Evolutionary conservation across 352 stramenopile genomes (phyloP), one percentile per base, ranked within the genome.

Genomic region (Phytopythium ostracodes): DNA sequence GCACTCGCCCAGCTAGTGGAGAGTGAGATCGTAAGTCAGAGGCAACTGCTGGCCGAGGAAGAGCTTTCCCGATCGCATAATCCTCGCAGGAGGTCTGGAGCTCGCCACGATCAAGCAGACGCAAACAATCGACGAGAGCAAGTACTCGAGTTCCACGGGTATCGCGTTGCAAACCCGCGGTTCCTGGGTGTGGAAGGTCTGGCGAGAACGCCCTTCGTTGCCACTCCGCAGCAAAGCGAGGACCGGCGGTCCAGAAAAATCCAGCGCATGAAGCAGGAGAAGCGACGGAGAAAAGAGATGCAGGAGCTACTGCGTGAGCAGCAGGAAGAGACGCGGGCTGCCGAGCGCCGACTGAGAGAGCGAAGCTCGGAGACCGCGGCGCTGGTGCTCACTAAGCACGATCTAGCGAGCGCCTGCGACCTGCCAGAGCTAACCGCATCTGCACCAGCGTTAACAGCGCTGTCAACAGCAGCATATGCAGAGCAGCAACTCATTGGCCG

Each of bases 151-250:
- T 49, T 24, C 38, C 53, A 59, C 33, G 53, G 53, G 35, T 59
- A 47, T 24, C 15, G 1, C 22, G 31, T 59, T 8, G 53, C 36
- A 22, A 59, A 49, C 53, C 53, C 35, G 24, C 55, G 9, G 18
- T 60, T 60, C n/a, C 20, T 60, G 55, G 55, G 27, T 10, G 38
- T 60, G 4, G 40, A 60, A 17, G 55, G 55, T 6, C 5, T 52
- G 22, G 22, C 42, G 55, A 38, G 38, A 35, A 29, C 22, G 3
- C 52, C 33, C 10, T 5, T 10, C 3, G 53, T 42, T 5, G 40
- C 29, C 4, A 52, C 25, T 38, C 15, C 3, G 11, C 24, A 40
- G 25, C 55, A 51, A 22, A 38, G 22, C 27, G 20, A 43, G 42
- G 27, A 60, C 6, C 20, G 18, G 14, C 40, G 29, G 40, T 18